Evolutionary conservation across 495 filamentous ascomycete species (phyloP), one percentile per base, ranked within the genome.

Genomic region (Aspergillus funiculosus): DNA sequence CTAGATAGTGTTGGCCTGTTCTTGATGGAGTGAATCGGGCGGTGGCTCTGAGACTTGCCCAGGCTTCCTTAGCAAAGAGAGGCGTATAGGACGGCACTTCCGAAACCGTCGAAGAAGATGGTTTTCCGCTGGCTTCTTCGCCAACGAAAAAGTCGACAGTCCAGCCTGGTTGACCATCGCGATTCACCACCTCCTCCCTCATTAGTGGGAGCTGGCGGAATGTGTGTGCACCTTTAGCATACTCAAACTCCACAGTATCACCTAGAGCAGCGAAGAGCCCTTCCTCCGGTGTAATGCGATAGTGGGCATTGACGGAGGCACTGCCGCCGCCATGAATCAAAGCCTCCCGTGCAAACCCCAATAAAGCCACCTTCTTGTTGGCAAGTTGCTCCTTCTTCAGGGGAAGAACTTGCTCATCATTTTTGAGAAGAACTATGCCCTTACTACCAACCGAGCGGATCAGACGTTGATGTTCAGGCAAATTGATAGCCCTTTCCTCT

Each of bases 1-100:
- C 43, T 18, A 52, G 21, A 14, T 52, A 52, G 20, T 52, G 50
- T 1, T 19, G 29, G 8, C 50, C 50, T 8, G 28, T 48, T 19
- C 39, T 19, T 25, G 27, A 34, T 2, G 46, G 46, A 5, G 31
- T 36, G 30, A 27, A 45, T 4, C 15, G 20, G 11, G 18, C 31
- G 4, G 14, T 36, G 7, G 39, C 39, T 6, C 39, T 14, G 15
- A 41, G 3, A 14, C 39, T 41, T 19, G 25, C 39, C 39, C 25
- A 41, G 1, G 39, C 19, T 20, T 41, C 39, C 39, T 41, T 29
- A 17, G 30, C 39, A 7, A 41, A 41, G 8, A 41, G 25, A 9
- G 39, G 39, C 2, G 30, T 29, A 30, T 41, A 41, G 6, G 14
- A 29, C 6, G 39, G 39, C 11, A 17, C 18, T 8, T 41, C 39